Evolutionary conservation across 2,329 filamentous ascomycete genomes (phyloP), one percentile per base, ranked within the genome.

Genomic region (Epichloe glyceriae): DNA sequence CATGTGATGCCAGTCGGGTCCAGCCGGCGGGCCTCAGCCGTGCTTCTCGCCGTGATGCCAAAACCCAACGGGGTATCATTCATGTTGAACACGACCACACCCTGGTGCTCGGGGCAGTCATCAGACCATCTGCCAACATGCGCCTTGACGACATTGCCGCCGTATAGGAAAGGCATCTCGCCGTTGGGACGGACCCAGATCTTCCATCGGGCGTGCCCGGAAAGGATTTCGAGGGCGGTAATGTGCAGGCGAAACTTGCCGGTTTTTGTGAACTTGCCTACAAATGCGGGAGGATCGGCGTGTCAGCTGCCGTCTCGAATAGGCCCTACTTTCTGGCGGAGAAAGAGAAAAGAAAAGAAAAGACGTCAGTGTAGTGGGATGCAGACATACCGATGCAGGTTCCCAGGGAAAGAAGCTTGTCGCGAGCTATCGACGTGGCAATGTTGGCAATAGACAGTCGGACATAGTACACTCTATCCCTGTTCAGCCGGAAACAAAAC

Each of bases 151-250:
- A 95, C 76, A 67, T 97, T 90, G 52, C 88, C 87, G 49, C 93
- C 93, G 69, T 97, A 98, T 45, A 98, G 72, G 67, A 95, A 97
- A 1, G 93, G 91, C 89, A 96, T 95, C 63, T 94, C 90, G 58
- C 93, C 93, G 70, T 97, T 97, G 53, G 83, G 79, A 70, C 94
- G 94, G 58, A 98, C 84, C 89, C 90, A 97, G 60, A 97, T 83
- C 80, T 97, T 97, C 72, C 95, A 95, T 53, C 93, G 78, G 43
- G 91, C 91, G 67, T 96, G 88, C 57, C 88, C 85, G 52, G 90
- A 86, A 57, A 98, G 85, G 56, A 96, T 80, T 56, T 89, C 85
- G 52, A 98, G 75, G 17, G 78, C 86, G 1, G 91, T 97, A 64
- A 97, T 87, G 72, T 96, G 90, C 50, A 98, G 75, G 49, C 91